These are phyloP conservation scores for Corchorus olitorius DNA, from an alignment of 345 rosid species.

Conservation along the genomic window DNA sequence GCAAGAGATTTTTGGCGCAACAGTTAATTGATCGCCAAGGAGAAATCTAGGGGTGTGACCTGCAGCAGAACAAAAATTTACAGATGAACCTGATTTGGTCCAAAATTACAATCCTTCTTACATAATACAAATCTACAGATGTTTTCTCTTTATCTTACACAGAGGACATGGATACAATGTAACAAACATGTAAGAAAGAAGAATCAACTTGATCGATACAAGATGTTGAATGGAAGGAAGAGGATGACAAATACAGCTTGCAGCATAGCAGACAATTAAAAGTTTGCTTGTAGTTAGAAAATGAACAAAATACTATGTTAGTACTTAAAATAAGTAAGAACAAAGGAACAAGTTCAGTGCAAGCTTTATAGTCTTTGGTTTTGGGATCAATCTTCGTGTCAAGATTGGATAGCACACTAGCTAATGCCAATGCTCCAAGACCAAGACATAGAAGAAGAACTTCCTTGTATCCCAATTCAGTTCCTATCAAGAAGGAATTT, in stretches of 20 bases:
- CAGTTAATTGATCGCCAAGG: slow-evolving; percentile 77
- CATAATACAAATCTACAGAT: not conserved
- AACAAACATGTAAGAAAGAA: slow-evolving; percentile 38
- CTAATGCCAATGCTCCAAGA: slow-evolving; percentile 41
- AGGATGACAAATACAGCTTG: slow-evolving; percentile 6
- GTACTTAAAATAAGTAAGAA: slow-evolving; percentile 29
- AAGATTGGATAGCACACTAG: slow-evolving; percentile 41
- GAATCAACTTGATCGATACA: slow-evolving; percentile 34
- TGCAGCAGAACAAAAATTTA: slow-evolving; percentile 13
- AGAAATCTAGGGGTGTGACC: slow-evolving; percentile 71
- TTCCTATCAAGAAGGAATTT: slow-evolving; percentile 14
- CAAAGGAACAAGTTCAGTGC: slow-evolving; percentile 48
- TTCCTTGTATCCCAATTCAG: slow-evolving; percentile 43
- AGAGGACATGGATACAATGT: slow-evolving; percentile 42
- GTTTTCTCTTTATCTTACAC: slow-evolving; percentile 19
- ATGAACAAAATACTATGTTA: not conserved
- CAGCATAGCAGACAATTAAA: not conserved
- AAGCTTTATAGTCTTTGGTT: slow-evolving; percentile 29
- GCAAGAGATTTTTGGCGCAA: too few relatives aligned
- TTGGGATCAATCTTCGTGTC: slow-evolving; percentile 47
- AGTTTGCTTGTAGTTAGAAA: not conserved
- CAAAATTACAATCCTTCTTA: not conserved
- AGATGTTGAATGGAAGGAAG: slow-evolving; percentile 21
- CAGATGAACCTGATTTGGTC: not conserved
- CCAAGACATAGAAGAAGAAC: slow-evolving; percentile 40